Conservation (phyloP, 352 stramenopile species). For the Halophytophthora batemanensis region DNA sequence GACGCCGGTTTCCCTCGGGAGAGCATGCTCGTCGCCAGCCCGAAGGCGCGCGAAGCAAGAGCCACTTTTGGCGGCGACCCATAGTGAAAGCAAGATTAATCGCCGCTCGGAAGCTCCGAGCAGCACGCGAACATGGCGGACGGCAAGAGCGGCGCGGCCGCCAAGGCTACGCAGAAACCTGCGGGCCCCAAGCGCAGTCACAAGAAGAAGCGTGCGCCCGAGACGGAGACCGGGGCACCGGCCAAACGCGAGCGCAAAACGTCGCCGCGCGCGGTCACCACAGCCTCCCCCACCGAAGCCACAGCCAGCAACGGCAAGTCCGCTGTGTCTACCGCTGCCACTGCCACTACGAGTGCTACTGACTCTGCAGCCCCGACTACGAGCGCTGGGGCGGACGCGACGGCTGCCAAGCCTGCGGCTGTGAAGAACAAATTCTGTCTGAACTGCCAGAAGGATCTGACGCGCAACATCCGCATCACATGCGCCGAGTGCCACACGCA, state of each 20-base stretch:
- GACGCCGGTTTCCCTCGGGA: no score
- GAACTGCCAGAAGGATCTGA: slow-evolving; percentile 85
- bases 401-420: slow-evolving; percentile 24
- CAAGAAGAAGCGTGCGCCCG: slow-evolving; percentile 26
- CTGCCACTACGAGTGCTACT: neutral
- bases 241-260: no score
- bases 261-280: no score
- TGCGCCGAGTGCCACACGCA: slow-evolving; percentile 66
- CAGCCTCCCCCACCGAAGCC: no score
- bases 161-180: no score
- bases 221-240: slow-evolving; percentile 1
- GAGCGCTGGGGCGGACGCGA: slow-evolving; percentile 8
- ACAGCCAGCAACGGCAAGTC: no score
- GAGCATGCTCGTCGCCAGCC: no score
- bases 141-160: slow-evolving; percentile 17
- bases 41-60: no score
- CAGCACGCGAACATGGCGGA: slow-evolving; percentile 10
- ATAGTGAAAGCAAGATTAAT: slow-evolving; percentile 24
- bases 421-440: slow-evolving; percentile 78
- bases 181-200: slow-evolving; percentile 13
- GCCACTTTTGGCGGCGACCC: no score
- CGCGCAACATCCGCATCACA: slow-evolving; percentile 82
- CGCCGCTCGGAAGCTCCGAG: slow-evolving; percentile 1
- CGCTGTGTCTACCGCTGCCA: slow-evolving; percentile 1
- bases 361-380: neutral